phyloP scores from a whole-genome alignment of 2,329 filamentous ascomycete species.

The Pseudopyrenochaeta lycopersici region DNA sequence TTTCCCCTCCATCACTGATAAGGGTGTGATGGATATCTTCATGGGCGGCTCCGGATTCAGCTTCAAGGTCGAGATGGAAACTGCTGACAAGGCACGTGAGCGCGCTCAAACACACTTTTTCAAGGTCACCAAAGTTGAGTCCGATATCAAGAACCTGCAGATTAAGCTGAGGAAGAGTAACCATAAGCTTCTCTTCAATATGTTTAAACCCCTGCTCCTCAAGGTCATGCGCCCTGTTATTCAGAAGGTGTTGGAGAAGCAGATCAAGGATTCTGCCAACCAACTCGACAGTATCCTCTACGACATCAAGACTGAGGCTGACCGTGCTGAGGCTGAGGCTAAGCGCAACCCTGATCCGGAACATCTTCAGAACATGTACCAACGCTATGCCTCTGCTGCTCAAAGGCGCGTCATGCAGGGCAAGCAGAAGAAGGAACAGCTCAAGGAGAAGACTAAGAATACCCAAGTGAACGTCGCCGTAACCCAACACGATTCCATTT shows the following conservation, averaged over 20 bases:
- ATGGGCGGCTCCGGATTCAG: conserved; percentile 87
- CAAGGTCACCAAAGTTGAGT: conserved; percentile 89
- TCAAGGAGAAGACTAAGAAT: conserved; percentile 60
- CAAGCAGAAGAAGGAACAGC: conserved; percentile 77
- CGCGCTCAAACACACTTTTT: conserved; percentile 84
- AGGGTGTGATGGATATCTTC: conserved; percentile 86
- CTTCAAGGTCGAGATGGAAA: conserved; percentile 90
- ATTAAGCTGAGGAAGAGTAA: conserved; percentile 95
- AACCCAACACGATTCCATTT: conserved; percentile 89
- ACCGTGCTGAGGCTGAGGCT: conserved; percentile 73
- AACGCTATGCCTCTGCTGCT: conserved; percentile 78
- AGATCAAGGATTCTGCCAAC: conserved; percentile 83
- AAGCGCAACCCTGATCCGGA: conserved; percentile 72
- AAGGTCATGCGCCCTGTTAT: conserved; percentile 84
- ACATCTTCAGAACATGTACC: conserved; percentile 82
- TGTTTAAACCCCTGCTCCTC: conserved; percentile 88
- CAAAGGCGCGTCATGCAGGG: conserved; percentile 78
- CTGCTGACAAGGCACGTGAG: conserved; percentile 67
- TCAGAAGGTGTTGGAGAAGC: conserved; percentile 87
- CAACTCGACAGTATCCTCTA: conserved; percentile 77
- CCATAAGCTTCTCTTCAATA: conserved; percentile 86
- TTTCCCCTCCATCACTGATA: conserved; percentile 87
- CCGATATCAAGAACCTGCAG: conserved; percentile 81
- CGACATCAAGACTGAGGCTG: conserved; percentile 83
- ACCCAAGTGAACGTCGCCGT: conserved; percentile 84